Percentiles rank a stretch among this genome's conserved stretches.
Conservation (phyloP, 1,284 basidiomycete species). For the Xerocomus minutiporus region DNA sequence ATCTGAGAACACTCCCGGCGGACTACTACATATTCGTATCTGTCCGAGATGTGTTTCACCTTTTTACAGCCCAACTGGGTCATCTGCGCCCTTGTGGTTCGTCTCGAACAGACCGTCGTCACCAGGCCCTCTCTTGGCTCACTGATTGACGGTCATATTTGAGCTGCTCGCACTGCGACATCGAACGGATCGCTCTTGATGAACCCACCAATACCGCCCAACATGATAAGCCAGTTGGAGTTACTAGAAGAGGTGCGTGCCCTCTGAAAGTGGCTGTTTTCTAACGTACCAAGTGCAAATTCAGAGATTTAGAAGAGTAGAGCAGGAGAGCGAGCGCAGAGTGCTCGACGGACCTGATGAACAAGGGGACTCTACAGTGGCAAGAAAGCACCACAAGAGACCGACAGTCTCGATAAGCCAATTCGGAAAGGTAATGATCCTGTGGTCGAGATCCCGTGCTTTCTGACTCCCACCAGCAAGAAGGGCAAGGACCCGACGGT, state of each 20-base stretch:
- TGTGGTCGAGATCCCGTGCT: not conserved
- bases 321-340: slow-evolving; percentile 47
- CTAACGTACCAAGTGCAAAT: slow-evolving; percentile 1
- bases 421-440: slow-evolving; percentile 48
- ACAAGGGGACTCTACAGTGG: slow-evolving; percentile 15
- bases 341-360: slow-evolving; percentile 34
- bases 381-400: slow-evolving; percentile 34
- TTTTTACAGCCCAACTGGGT: not conserved
- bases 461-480: slow-evolving; percentile 19
- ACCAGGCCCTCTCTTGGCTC: not conserved
- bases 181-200: not conserved
- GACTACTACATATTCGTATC: slow-evolving; percentile 1
- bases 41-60: slow-evolving; percentile 18
- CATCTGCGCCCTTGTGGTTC: not conserved
- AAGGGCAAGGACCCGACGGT: slow-evolving; percentile 15
- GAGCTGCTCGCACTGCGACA: not conserved
- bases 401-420: slow-evolving; percentile 51
- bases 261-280: not conserved
- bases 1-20: not conserved
- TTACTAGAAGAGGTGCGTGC: slow-evolving; percentile 41
- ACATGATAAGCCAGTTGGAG: slow-evolving; percentile 31
- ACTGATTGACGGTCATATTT: slow-evolving; percentile 4
- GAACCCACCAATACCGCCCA: not conserved
- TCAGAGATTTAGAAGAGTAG: slow-evolving; percentile 53
- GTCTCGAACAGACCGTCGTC: not conserved